Conservation (phyloP, 1,139 yeast genomes). For the Sugiyamaella grinbergsii region DNA sequence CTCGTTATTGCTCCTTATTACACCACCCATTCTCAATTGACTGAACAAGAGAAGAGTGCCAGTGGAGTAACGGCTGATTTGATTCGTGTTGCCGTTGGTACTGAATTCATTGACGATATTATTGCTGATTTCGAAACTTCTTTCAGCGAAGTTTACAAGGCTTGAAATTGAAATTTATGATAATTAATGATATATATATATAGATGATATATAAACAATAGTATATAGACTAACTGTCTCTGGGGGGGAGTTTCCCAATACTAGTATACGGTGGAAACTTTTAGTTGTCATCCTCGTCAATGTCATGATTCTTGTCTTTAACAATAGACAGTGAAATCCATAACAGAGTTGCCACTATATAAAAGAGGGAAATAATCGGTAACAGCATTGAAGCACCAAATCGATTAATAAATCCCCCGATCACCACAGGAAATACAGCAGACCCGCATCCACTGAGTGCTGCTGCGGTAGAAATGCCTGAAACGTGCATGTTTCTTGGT, state of each 20-base stretch:
- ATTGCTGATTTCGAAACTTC: slow-evolving; percentile 86
- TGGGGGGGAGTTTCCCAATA: not conserved
- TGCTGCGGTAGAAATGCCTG: slow-evolving; percentile 72
- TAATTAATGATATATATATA: not conserved
- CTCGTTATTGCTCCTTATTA: slow-evolving; percentile 93
- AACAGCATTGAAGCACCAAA: slow-evolving; percentile 28
- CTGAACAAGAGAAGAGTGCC: slow-evolving; percentile 73
- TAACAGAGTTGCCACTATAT: slow-evolving; percentile 22
- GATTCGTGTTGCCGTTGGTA: slow-evolving; percentile 87
- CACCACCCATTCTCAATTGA: slow-evolving; percentile 92
- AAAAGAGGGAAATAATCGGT: slow-evolving; percentile 27
- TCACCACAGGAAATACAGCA: slow-evolving; percentile 61
- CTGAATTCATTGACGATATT: slow-evolving; percentile 85
- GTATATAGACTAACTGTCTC: not conserved
- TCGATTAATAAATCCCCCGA: slow-evolving; percentile 52
- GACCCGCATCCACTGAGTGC: slow-evolving; percentile 82
- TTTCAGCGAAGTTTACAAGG: slow-evolving; percentile 44
- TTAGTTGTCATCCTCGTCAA: not conserved
- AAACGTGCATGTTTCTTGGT: slow-evolving; percentile 61
- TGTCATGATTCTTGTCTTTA: slow-evolving; percentile 2
- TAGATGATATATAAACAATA: slow-evolving; percentile 2
- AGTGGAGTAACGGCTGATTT: slow-evolving; percentile 88
- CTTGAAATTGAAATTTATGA: slow-evolving; percentile 4
- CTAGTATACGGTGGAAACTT: not conserved
- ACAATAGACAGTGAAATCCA: slow-evolving; percentile 25